phyloP scores from a whole-genome alignment of 805 yeast genomes.

The Clavispora phyllophila region DNA sequence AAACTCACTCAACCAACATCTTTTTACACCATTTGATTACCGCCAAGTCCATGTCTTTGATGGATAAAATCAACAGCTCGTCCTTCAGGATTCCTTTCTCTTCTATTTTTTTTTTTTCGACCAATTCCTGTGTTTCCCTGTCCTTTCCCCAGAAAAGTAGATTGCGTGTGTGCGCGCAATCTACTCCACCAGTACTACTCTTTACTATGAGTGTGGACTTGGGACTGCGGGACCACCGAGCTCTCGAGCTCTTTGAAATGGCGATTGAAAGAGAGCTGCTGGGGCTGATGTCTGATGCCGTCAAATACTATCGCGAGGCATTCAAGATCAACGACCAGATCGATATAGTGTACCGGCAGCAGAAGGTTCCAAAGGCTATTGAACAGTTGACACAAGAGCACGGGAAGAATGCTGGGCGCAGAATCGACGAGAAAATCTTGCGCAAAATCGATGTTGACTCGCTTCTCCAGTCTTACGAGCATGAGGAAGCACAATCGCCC shows the following conservation, averaged over 20 bases:
- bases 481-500: constrained; percentile 27
- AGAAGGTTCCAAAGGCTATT: constrained; percentile 39
- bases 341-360: constrained; percentile 62
- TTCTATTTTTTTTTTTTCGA: too few species aligned
- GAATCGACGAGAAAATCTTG: constrained; percentile 33
- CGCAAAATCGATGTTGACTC: constrained; percentile 38
- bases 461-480: constrained; percentile 33
- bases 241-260: constrained; percentile 60
- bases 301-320: constrained; percentile 66
- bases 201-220: neutral
- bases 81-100: too few species aligned
- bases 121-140: too few species aligned
- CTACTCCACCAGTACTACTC: neutral
- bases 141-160: too few species aligned
- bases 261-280: constrained; percentile 68
- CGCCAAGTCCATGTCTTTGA: too few species aligned
- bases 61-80: too few species aligned
- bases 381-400: constrained; percentile 18
- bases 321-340: constrained; percentile 54
- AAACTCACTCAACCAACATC: too few species aligned
- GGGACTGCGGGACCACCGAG: constrained; percentile 22
- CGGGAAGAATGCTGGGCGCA: constrained; percentile 24
- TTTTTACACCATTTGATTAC: too few species aligned
- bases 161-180: too few species aligned
- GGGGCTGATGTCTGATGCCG: constrained; percentile 82